Evolutionary conservation across 768 basidiomycete species (phyloP), one percentile per base, ranked within the genome.

Genomic region (Mycena haematopus): DNA sequence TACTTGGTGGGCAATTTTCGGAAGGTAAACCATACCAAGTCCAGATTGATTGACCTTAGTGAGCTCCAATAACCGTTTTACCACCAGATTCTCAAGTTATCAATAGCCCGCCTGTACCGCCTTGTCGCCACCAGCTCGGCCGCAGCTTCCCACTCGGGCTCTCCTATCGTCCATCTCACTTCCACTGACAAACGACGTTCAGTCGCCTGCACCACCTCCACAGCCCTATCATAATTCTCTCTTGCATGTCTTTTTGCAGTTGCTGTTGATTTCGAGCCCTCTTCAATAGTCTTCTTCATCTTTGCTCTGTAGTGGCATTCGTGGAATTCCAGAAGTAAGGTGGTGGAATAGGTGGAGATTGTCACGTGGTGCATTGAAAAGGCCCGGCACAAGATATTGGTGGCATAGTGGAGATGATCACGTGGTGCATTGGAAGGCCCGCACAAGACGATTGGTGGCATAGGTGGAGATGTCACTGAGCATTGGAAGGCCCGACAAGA

Each of bases 171-270:
- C 36, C 14, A 38, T 14, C 14, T 9, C 3, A 38, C 36, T 14
- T 38, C 36, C 3, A 38, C 14, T 3, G 14, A 38, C 9, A 38
- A 15, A 3, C 36, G 36, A 15, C 14, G 36, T 38, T 38, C 36
- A 3, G 14, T 38, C 14, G 36, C 13, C 36, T 15, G 36, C 7
- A 38, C 36, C 7, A 14, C 13, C 14, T 38, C 19, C 14, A 64
- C 21, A 19, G 63, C 52, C 40, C 52, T 57, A 14, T 60, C 49
- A 27, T 61, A 58, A 46, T 58, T 62, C 29, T 69, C 63, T 11
- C 36, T 25, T 5, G 62, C 65, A 69, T 69, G 42, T 5, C 42
- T n/a, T 14, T 11, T 44, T 3, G 42, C n/a, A 7, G 21, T 22
- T n/a, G 21, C 21, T 44, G 3, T 14, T 53, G 8, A 38, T n/a